Conservation (phyloP, 306 rosid species). For the Ochetophila trinervis region DNA sequence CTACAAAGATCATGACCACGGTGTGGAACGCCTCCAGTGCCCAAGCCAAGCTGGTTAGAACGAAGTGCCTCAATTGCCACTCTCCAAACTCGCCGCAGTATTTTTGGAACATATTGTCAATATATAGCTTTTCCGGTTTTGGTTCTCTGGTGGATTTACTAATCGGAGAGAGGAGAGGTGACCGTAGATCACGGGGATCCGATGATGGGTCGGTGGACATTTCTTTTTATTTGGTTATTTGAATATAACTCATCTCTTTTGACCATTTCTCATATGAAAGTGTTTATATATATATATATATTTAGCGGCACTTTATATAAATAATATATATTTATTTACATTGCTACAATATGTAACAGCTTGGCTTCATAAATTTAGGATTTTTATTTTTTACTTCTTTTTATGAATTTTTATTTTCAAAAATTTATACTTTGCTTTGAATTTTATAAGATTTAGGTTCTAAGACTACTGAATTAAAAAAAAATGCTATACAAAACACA, state of each 20-base stretch:
- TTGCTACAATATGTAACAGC: too few species aligned
- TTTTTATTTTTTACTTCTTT: too few species aligned
- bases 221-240: not conserved
- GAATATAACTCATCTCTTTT: not conserved
- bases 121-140: conserved; percentile 37
- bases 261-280: not conserved
- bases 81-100: conserved; percentile 85
- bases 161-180: conserved; percentile 33
- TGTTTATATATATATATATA: too few species aligned
- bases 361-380: too few species aligned
- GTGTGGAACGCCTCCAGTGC: conserved; percentile 89
- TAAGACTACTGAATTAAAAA: too few species aligned
- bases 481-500: too few species aligned
- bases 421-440: too few species aligned
- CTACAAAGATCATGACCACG: conserved; percentile 92
- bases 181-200: conserved; percentile 11
- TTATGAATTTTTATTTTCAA: too few species aligned
- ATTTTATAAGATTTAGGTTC: too few species aligned
- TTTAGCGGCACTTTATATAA: too few species aligned
- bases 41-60: conserved; percentile 83
- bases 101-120: conserved; percentile 68
- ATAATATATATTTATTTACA: too few species aligned
- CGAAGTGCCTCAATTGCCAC: conserved; percentile 81
- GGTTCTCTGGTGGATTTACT: not conserved
- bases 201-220: conserved; percentile 12